Percentiles rank a stretch among this genome's conserved stretches.
Evolutionary conservation across 768 basidiomycete genomes (phyloP).

Genomic region (Cystofilobasidium bisporidii): DNA sequence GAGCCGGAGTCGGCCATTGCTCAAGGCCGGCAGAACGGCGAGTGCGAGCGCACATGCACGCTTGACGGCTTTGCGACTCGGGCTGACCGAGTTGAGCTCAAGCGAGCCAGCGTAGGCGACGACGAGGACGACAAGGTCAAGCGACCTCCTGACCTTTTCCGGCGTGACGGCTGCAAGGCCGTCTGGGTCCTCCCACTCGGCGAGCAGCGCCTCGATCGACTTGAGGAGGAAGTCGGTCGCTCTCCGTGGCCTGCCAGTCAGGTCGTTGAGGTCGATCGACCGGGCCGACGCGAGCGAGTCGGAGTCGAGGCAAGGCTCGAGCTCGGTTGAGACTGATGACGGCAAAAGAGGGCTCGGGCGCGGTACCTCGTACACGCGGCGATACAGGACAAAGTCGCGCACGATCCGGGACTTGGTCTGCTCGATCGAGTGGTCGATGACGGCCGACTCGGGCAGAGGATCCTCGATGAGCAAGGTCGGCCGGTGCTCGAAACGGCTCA

Average conservation of each 20-base stretch:
- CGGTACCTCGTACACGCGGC: conserved; percentile 45
- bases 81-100: conserved; percentile 53
- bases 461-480: conserved; percentile 41
- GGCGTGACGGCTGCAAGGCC: conserved; percentile 45
- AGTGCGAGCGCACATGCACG: conserved; percentile 51
- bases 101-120: conserved; percentile 61
- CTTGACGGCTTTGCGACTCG: conserved; percentile 56
- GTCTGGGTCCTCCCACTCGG: conserved; percentile 46
- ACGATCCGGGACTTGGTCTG: conserved; percentile 53
- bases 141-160: conserved; percentile 54
- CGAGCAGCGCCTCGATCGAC: conserved; percentile 48
- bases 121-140: conserved; percentile 61
- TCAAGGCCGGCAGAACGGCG: conserved; percentile 43
- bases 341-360: no score
- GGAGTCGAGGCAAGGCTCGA: background rate
- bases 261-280: background rate
- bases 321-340: background rate
- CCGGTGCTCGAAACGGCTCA: conserved; percentile 51
- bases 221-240: conserved; percentile 57
- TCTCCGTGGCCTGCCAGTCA: conserved; percentile 35
- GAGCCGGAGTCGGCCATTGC: conserved; percentile 47
- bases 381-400: conserved; percentile 59
- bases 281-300: no score
- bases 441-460: conserved; percentile 59
- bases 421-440: conserved; percentile 55